These are phyloP conservation scores for Fragaria nilgerrensis DNA, from an alignment of 306 rosid genomes.

Conservation along the genomic window DNA sequence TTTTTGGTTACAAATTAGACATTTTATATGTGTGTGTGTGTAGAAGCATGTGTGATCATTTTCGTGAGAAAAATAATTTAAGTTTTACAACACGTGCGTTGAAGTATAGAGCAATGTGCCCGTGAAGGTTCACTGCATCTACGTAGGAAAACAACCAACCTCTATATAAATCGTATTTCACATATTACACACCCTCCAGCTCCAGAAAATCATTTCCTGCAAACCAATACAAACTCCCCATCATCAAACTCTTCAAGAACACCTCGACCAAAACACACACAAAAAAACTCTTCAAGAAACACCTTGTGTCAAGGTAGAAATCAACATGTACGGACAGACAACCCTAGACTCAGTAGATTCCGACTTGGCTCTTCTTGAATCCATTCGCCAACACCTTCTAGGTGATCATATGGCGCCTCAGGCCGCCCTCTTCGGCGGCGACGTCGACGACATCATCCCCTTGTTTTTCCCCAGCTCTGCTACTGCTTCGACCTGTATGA, in stretches of 20 bases:
- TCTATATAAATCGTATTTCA: neutral
- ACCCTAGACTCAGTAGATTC: neutral
- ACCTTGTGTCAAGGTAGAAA: neutral
- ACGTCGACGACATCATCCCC: neutral
- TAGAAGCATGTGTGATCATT: too few species aligned
- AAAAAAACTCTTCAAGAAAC: neutral
- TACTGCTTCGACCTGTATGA: neutral
- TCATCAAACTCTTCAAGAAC: neutral
- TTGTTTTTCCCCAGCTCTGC: neutral
- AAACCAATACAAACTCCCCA: neutral
- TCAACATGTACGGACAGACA: constrained; percentile 6
- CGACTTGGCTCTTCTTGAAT: constrained; percentile 13
- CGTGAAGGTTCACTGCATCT: neutral
- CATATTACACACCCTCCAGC: neutral
- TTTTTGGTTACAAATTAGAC: too few species aligned
- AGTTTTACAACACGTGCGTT: neutral
- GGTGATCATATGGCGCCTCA: neutral
- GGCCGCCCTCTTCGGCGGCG: neutral
- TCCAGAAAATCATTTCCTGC: neutral
- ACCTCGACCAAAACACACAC: neutral
- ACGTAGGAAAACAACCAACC: neutral
- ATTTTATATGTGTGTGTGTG: too few species aligned
- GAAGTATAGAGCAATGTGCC: neutral
- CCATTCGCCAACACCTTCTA: constrained; percentile 18
- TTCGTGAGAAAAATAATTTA: too few species aligned